Evolutionary conservation across 768 basidiomycete genomes (phyloP).

Genomic region (Tubosaeta sp.): DNA sequence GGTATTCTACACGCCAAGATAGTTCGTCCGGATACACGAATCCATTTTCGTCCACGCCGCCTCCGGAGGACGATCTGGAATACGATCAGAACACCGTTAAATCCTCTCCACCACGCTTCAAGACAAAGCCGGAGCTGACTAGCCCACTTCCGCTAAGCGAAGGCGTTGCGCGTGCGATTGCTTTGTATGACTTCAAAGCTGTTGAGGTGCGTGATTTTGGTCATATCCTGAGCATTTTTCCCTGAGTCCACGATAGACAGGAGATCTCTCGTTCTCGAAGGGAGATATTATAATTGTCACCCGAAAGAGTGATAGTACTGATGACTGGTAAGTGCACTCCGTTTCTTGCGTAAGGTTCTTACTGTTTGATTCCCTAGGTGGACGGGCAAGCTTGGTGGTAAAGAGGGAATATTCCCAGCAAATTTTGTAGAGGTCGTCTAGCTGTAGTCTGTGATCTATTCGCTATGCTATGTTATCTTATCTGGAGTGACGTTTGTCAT

Average conservation of each 20-base stretch:
- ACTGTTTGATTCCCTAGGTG: constrained; percentile 46
- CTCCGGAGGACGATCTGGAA: constrained; percentile 18
- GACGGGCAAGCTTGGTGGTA: constrained; percentile 61
- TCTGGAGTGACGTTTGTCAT: neutral
- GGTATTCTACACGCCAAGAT: constrained; percentile 10
- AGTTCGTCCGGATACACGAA: constrained; percentile 14
- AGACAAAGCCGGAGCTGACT: constrained; percentile 47
- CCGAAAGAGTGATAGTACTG: constrained; percentile 62
- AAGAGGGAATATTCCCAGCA: constrained; percentile 73
- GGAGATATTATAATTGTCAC: constrained; percentile 71
- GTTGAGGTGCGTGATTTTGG: constrained; percentile 49
- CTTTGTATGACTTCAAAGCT: constrained; percentile 69
- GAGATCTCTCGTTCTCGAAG: constrained; percentile 72
- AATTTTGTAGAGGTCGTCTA: constrained; percentile 73
- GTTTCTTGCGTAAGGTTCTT: neutral
- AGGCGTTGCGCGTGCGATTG: constrained; percentile 69
- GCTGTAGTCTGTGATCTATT: too few species aligned
- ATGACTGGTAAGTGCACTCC: constrained; percentile 59
- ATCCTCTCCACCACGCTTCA: constrained; percentile 32
- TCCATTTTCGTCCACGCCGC: constrained; percentile 27
- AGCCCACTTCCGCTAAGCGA: constrained; percentile 49
- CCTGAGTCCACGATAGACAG: constrained; percentile 41
- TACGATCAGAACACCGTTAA: constrained; percentile 5
- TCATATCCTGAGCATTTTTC: neutral
- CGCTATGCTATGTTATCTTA: neutral